Base-by-base conservation (phyloP, 768 basidiomycete species). In the Kwoniella dejecticola region DNA sequence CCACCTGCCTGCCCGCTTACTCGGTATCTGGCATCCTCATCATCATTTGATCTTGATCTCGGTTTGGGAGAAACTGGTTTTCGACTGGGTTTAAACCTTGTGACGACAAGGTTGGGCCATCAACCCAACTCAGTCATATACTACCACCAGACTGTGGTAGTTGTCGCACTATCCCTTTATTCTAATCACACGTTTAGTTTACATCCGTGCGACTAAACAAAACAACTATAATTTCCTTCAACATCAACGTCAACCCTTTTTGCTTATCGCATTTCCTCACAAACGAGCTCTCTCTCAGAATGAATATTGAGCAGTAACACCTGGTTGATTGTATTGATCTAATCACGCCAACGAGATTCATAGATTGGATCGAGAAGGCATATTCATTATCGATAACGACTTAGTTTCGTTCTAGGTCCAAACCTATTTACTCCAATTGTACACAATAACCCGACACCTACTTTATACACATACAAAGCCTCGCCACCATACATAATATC, bases 271-370 rank as follows among this genome's bases (percentile, higher is more conserved):
- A 52, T 6, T 52, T 48, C 13, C 29, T n/a, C 13, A 15, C 19
- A n/a, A 23, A 10, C 24, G 42, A 44, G 19, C 23, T 26, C 8
- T 29, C 19, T 29, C 5, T 47, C 57, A 59, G 30, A 36, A 59
- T 59, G 48, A 42, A 52, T 46, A 60, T 60, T 38, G 41, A 52
- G 29, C 50, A 52, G 27, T 60, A 60, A 31, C 11, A 36, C 40
- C 33, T 41, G 45, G 52, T 54, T 30, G 52, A 54, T 26, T 42
- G n/a, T 27, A 7, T 53, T 31, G 52, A 53, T 48, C 47, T 5
- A 48, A n/a, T n/a, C n/a, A n/a, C 7, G 33, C 30, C 12, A 24
- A 10, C 24, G 24, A 47, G 46, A 29, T 47, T 17, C 46, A 47
- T 47, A 19, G 46, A 47, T 47, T 47, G 46, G 23, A 47, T 47